Percentiles rank a stretch among this genome's conserved stretches.
Evolutionary conservation across 2,329 filamentous ascomycete genomes (phyloP).

Genomic region (Penicillium sp.): DNA sequence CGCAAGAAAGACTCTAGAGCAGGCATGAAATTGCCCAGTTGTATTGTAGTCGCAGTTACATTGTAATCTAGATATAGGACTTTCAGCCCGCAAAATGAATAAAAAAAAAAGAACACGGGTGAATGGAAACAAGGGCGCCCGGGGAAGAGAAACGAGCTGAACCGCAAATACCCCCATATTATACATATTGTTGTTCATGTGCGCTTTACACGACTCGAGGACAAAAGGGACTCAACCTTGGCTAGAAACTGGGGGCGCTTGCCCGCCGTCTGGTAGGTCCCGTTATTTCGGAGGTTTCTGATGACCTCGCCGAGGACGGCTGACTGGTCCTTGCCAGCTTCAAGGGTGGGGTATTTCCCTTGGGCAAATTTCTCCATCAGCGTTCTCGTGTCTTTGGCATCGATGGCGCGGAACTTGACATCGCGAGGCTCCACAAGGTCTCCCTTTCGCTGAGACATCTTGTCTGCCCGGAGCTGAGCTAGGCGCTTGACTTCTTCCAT

Average conservation of each 20-base stretch:
- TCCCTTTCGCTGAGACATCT: conserved; percentile 37
- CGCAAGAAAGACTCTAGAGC: conserved; percentile 40
- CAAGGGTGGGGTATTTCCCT: conserved; percentile 33
- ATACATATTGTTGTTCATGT: conserved; percentile 5
- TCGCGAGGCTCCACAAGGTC: conserved; percentile 36
- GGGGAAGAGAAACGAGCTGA: background rate
- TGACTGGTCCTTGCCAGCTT: conserved; percentile 18
- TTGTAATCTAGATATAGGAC: conserved; percentile 8
- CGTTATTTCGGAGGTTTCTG: conserved; percentile 41
- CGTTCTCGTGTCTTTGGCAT: conserved; percentile 24
- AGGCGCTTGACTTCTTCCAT: conserved; percentile 36
- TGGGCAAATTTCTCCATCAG: conserved; percentile 33
- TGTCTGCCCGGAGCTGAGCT: conserved; percentile 32
- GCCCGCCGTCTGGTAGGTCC: conserved; percentile 38
- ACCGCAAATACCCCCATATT: background rate
- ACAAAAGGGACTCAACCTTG: conserved; percentile 39
- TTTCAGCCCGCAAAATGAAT: background rate
- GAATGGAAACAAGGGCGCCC: background rate
- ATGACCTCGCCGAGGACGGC: conserved; percentile 33
- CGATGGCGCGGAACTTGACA: conserved; percentile 27
- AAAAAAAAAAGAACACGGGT: background rate
- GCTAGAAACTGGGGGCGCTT: conserved; percentile 38
- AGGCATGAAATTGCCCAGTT: conserved; percentile 21
- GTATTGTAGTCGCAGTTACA: conserved; percentile 11
- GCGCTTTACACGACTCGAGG: conserved; percentile 28